Evolutionary conservation across 805 yeast genomes (phyloP).

Genomic region (Candida coquimbonensis): DNA sequence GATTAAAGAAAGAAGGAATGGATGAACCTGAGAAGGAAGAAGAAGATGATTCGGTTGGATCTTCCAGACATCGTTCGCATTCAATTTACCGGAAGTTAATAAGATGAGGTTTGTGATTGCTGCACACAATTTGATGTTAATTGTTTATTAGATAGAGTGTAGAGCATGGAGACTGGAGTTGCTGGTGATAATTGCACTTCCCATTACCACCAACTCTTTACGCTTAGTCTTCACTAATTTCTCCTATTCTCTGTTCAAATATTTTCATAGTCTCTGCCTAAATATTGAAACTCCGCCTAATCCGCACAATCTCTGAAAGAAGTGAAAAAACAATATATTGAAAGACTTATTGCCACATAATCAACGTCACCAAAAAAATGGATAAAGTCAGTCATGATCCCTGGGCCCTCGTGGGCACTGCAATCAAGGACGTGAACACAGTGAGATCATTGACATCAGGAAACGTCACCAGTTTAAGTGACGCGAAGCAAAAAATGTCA

Average conservation of each 20-base stretch:
- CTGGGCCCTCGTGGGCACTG: background rate
- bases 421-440: background rate
- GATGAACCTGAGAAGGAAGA: background rate
- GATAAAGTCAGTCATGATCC: background rate
- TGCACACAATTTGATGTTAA: background rate
- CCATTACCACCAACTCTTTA: too few species aligned
- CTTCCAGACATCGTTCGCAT: background rate
- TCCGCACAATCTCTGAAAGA: background rate
- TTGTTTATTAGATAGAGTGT: background rate
- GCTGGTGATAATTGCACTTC: too few species aligned
- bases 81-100: conserved; percentile 1
- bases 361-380: background rate
- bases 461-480: background rate
- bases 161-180: too few species aligned
- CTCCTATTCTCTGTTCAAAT: background rate
- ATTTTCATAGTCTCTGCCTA: background rate
- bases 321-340: too few species aligned
- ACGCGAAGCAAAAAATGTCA: background rate
- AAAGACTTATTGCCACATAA: background rate
- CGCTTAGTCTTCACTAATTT: too few species aligned
- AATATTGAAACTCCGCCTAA: background rate
- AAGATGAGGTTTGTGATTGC: background rate
- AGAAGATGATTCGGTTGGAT: background rate
- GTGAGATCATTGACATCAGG: background rate
- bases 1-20: background rate